These are phyloP conservation scores for Parietaria judaica DNA, from an alignment of 306 rosid species.

Conservation along the genomic window DNA sequence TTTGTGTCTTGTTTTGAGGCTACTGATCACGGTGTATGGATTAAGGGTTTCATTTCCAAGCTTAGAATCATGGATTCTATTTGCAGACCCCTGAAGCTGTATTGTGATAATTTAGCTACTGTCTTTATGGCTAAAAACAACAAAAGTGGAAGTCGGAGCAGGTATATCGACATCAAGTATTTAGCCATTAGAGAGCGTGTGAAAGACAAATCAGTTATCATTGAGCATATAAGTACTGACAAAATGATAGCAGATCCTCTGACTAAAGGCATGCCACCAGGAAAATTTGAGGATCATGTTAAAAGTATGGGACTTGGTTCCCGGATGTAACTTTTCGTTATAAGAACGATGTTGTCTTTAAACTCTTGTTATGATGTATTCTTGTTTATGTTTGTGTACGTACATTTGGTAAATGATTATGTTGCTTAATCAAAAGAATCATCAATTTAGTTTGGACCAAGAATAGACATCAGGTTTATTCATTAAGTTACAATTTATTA, in stretches of 20 bases:
- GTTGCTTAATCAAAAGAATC: background rate
- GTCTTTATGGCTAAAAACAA: slow-evolving; percentile 5
- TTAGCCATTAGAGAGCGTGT: background rate
- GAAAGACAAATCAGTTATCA: background rate
- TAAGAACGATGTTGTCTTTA: no score
- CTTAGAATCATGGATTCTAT: slow-evolving; percentile 2
- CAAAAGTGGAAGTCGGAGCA: background rate
- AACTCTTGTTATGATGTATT: no score
- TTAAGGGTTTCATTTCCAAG: background rate
- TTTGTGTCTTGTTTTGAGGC: background rate
- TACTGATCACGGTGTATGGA: background rate
- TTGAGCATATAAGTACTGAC: background rate
- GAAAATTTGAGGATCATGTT: background rate
- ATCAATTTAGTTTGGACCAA: background rate
- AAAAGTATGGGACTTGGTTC: background rate
- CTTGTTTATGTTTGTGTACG: background rate
- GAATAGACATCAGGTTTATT: background rate
- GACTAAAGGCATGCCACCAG: slow-evolving; percentile 1
- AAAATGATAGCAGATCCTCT: background rate
- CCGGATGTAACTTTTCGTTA: background rate
- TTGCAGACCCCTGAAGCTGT: background rate
- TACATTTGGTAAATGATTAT: background rate
- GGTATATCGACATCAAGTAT: background rate
- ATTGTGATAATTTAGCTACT: background rate
- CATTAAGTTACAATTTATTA: background rate